Base-by-base conservation (phyloP, 108 stramenopile species). In the Skeletonema costatum region DNA sequence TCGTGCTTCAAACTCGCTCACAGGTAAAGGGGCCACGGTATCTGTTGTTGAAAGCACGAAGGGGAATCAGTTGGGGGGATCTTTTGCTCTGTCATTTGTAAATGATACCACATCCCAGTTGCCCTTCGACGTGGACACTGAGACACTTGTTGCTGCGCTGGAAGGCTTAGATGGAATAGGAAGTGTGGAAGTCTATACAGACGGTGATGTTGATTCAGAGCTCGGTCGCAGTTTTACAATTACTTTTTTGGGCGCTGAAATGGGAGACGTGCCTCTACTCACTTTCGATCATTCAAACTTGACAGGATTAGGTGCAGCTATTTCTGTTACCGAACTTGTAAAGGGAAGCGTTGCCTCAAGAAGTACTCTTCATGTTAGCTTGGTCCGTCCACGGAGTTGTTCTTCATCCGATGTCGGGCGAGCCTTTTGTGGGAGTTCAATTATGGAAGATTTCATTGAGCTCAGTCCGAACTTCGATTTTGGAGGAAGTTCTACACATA, bases 51-150 rank as follows among this genome's bases (percentile, higher is more conserved):
- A 56, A 25, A 56, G 80, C 51, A 77, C 64, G 12, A 85, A 92
- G 69, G 95, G 95, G 33, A 96, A 94, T 73, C 61, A 87, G 64
- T 59, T 96, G 11, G 90, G 90, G 14, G 95, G 95, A 7, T 69
- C 68, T 30, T 96, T 84, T 61, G 35, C 60, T 8, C 60, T 96
- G 4, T 61, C 71, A 32, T 88, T 81, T 19, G 85, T 68, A 6
- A 61, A 73, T 2, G 87, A 90, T 10, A 70, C 75, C 19, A 89
- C 92, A 9, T 66, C 51, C 1, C 62, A 65, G 21, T 58, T 96
- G 29, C 63, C 89, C 17, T 89, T 72, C 70, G 78, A 89, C 65
- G 87, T 81, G 5, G 12, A 69, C 30, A 78, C 74, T 0, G 48
- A 59, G 1, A 84, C 75, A 30, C 41, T 96, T 6, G 76, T 83